phyloP scores from a whole-genome alignment of 352 stramenopile genomes.

The Phytophthora hibernalis region DNA sequence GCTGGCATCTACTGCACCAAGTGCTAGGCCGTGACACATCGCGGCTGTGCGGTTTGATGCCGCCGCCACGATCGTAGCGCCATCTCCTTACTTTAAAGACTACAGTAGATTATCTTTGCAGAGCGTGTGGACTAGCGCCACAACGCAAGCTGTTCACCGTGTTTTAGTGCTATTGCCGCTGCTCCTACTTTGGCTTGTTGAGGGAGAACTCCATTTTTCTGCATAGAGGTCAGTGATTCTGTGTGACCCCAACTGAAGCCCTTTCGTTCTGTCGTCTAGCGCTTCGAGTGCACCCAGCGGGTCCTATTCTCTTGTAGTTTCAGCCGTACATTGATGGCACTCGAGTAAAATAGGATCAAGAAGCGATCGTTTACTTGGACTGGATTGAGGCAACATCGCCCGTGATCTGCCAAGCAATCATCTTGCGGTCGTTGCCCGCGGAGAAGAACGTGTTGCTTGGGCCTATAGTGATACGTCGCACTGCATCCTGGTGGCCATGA shows the following conservation, averaged over 20 bases:
- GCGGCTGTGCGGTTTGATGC: neutral
- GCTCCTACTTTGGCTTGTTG: slow-evolving; percentile 30
- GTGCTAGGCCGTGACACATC: slow-evolving; percentile 4
- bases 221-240: neutral
- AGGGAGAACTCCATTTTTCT: slow-evolving; percentile 12
- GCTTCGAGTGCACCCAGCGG: slow-evolving; percentile 13
- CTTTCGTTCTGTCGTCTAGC: slow-evolving; percentile 21
- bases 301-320: slow-evolving; percentile 29
- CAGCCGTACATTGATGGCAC: slow-evolving; percentile 23
- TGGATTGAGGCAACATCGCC: slow-evolving; percentile 74
- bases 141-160: slow-evolving; percentile 35
- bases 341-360: slow-evolving; percentile 17
- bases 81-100: slow-evolving; percentile 33
- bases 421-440: slow-evolving; percentile 78
- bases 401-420: slow-evolving; percentile 89
- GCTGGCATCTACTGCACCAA: slow-evolving; percentile 12
- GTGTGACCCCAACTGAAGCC: neutral
- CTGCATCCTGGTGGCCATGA: slow-evolving; percentile 74
- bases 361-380: slow-evolving; percentile 48
- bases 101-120: slow-evolving; percentile 32
- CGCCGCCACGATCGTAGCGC: slow-evolving; percentile 3
- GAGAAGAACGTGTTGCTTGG: slow-evolving; percentile 88
- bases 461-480: slow-evolving; percentile 77
- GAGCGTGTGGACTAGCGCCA: slow-evolving; percentile 28
- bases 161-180: slow-evolving; percentile 30